phyloP scores from a whole-genome alignment of 768 basidiomycete species.

The Leccinum olivaceopallidum region DNA sequence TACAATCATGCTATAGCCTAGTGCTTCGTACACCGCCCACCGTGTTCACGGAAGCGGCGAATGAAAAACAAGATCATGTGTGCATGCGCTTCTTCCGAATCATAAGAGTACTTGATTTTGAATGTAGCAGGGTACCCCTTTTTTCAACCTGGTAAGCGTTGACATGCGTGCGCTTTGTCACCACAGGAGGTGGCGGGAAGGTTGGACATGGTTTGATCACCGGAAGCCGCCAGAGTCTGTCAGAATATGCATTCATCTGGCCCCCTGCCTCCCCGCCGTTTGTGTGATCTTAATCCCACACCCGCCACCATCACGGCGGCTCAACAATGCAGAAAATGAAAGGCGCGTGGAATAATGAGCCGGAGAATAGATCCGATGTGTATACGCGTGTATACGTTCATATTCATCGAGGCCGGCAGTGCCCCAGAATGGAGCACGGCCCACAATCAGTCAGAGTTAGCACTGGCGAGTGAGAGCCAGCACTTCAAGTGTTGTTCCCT shows the following conservation, averaged over 20 bases:
- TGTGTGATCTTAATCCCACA: slow-evolving; percentile 2
- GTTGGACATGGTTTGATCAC: slow-evolving; percentile 9
- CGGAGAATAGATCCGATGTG: neutral
- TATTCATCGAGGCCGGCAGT: slow-evolving; percentile 9
- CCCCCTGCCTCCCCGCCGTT: neutral
- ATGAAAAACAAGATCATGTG: neutral
- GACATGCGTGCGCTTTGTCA: neutral
- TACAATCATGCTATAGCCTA: neutral
- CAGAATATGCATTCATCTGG: neutral
- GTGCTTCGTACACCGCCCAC: neutral
- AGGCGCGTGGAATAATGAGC: slow-evolving; percentile 10
- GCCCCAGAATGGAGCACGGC: slow-evolving; percentile 2
- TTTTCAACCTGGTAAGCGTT: neutral
- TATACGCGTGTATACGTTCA: slow-evolving; percentile 2
- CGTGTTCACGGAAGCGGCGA: neutral
- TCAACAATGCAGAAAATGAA: slow-evolving; percentile 11
- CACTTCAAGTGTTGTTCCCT: neutral
- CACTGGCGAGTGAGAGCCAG: neutral
- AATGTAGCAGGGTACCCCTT: neutral
- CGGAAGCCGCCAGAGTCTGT: neutral
- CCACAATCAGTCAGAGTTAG: neutral
- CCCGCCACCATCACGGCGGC: slow-evolving; percentile 5
- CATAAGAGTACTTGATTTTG: neutral
- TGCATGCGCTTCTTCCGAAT: neutral
- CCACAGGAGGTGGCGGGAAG: neutral